Base-by-base conservation (phyloP, 768 basidiomycete species). In the Phaffia australis region DNA sequence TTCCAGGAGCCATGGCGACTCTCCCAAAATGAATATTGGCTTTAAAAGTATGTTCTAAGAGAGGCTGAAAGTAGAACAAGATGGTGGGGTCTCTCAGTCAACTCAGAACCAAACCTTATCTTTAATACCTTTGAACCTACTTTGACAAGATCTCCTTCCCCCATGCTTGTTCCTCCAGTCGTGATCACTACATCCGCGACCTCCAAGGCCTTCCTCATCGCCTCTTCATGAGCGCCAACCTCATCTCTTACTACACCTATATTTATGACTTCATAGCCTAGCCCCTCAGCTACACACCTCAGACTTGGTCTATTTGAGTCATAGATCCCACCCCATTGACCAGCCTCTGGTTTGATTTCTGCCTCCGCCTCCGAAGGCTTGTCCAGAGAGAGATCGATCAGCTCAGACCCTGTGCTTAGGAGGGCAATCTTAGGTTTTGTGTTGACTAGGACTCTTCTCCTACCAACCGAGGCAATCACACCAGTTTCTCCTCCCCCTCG, bases 141-240 rank as follows among this genome's bases (percentile, higher is more conserved):
- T 49, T 93, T 92, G 50, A 94, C 76, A 25, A 93, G 80, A 75
- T 93, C 90, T 0, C 84, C 84, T 1, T 89, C 82, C 0, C 90
- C 90, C 90, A 93, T 93, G 1, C 88, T 89, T 4, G 90, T 91
- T 4, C 90, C 90, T 15, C 90, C 90, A 1, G 90, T 94, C 0
- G 88, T 87, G 15, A 93, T 77, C 18, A 94, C 74, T 9, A 94
- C 75, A 72, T 93, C 90, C 0, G 88, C 86, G 23, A 74, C 72
- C 48, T 81, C 78, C 8, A 87, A 78, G 0, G 85, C 89, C 35
- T 75, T 76, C 67, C 75, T 72, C 57, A 94, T 80, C 2, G 82
- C 82, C 14, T 74, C 73, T 25, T 84, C 79, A 71, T 72, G 72
- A 25, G 63, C 71, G 8, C 63, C 73, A 62, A 74, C 56, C 87